Conservation (phyloP, 768 basidiomycete species). For the Pholiota microspora region DNA sequence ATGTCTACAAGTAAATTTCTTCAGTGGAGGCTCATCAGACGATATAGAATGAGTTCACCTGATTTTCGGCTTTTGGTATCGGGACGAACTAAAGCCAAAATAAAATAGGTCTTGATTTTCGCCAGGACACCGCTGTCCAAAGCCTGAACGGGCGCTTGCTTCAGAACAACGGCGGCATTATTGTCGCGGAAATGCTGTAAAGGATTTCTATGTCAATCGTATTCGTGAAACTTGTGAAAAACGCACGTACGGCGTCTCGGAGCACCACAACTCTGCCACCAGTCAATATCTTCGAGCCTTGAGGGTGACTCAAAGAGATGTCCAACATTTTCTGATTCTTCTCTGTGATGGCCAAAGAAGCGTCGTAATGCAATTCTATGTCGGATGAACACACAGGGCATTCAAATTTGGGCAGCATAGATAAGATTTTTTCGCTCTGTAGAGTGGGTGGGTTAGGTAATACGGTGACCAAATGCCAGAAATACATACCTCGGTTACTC, state of each 20-base stretch:
- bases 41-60: slow-evolving; percentile 35
- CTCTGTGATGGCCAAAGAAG: slow-evolving; percentile 57
- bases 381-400: slow-evolving; percentile 72
- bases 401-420: slow-evolving; percentile 57
- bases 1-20: slow-evolving; percentile 43
- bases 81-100: slow-evolving; percentile 69
- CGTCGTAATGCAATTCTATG: slow-evolving; percentile 76
- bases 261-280: slow-evolving; percentile 83
- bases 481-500: slow-evolving; percentile 70
- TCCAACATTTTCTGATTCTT: slow-evolving; percentile 62
- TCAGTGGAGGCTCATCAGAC: background rate
- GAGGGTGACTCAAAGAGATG: slow-evolving; percentile 55
- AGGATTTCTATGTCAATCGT: background rate
- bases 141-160: slow-evolving; percentile 51
- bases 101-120: slow-evolving; percentile 57
- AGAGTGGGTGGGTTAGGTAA: slow-evolving; percentile 11
- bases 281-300: slow-evolving; percentile 65
- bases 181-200: slow-evolving; percentile 72
- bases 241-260: slow-evolving; percentile 66
- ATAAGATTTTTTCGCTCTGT: slow-evolving; percentile 72
- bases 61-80: slow-evolving; percentile 53
- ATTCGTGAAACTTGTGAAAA: background rate
- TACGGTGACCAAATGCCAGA: slow-evolving; percentile 5
- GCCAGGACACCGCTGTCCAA: slow-evolving; percentile 42
- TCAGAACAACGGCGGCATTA: slow-evolving; percentile 71